Evolutionary conservation across 306 rosid species (phyloP).

Genomic region (Dalbergia oliveri): DNA sequence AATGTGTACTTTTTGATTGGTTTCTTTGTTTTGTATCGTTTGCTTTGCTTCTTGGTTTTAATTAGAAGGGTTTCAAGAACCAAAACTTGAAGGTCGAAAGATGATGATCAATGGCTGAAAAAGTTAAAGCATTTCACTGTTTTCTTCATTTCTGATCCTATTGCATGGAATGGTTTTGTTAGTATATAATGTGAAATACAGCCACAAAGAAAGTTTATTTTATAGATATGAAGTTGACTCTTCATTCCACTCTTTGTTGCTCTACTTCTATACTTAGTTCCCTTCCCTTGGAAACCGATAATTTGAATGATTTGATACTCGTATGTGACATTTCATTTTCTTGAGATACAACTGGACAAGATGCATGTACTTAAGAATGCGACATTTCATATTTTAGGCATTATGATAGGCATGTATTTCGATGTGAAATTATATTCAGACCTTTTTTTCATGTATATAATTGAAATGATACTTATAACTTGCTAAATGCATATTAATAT

Average conservation of each 20-base stretch:
- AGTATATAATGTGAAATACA: constrained; percentile 37
- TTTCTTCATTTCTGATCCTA: constrained; percentile 12
- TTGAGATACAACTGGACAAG: constrained; percentile 3
- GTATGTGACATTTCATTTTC: constrained; percentile 41
- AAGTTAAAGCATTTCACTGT: background rate
- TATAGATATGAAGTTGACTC: constrained; percentile 39
- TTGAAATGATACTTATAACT: constrained; percentile 14
- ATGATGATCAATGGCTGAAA: background rate
- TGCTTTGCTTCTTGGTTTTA: constrained; percentile 84
- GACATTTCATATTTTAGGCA: constrained; percentile 31
- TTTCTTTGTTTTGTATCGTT: constrained; percentile 78
- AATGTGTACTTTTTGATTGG: constrained; percentile 80
- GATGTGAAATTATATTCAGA: background rate
- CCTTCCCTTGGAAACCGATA: constrained; percentile 6
- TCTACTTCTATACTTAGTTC: constrained; percentile 24
- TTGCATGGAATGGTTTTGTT: constrained; percentile 21
- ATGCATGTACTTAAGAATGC: constrained; percentile 28
- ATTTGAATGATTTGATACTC: constrained; percentile 24
- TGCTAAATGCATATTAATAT: background rate
- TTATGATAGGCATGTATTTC: background rate
- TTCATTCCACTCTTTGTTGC: background rate
- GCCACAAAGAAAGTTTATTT: constrained; percentile 38
- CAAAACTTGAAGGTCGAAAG: constrained; percentile 50
- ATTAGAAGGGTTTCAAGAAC: constrained; percentile 86
- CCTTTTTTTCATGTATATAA: background rate